phyloP scores from a whole-genome alignment of 1,284 basidiomycete genomes.

The Sporisorium iseilematis-ciliati region DNA sequence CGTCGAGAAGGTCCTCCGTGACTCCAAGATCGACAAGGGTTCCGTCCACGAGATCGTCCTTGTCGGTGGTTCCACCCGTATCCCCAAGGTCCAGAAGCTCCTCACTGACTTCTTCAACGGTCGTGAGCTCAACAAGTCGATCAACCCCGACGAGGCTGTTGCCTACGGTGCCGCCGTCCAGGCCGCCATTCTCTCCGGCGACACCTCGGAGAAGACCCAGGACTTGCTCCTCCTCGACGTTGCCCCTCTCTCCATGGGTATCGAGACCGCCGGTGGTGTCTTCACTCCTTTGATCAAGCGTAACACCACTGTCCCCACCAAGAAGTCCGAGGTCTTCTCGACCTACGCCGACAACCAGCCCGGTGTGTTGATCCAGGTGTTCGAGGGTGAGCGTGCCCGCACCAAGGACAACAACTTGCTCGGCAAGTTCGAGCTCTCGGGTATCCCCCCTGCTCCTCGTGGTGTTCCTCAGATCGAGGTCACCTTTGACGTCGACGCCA shows the following conservation, averaged over 20 bases:
- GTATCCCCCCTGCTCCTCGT: slow-evolving; percentile 96
- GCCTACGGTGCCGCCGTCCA: slow-evolving; percentile 99
- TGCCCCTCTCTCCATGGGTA: slow-evolving; percentile 91
- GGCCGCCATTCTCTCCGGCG: slow-evolving; percentile 96
- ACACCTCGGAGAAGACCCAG: slow-evolving; percentile 97
- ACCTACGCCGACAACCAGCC: slow-evolving; percentile 99
- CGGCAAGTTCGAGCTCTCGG: slow-evolving; percentile 98
- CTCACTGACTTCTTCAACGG: slow-evolving; percentile 99
- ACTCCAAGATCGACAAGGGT: slow-evolving; percentile 95
- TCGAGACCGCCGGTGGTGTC: slow-evolving; percentile 99
- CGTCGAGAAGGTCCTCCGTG: slow-evolving; percentile 97
- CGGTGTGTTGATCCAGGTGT: slow-evolving; percentile 98
- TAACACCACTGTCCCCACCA: slow-evolving; percentile 98
- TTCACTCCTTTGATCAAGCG: slow-evolving; percentile 97
- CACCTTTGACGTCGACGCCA: slow-evolving; percentile 98
- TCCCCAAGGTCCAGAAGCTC: slow-evolving; percentile 96
- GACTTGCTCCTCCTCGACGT: slow-evolving; percentile 97
- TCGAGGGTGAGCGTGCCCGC: slow-evolving; percentile 98
- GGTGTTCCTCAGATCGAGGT: slow-evolving; percentile 98
- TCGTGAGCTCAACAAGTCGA: slow-evolving; percentile 74
- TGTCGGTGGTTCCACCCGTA: slow-evolving; percentile 98
- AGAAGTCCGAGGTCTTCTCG: slow-evolving; percentile 99
- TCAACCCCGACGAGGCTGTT: slow-evolving; percentile 99
- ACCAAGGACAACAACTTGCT: slow-evolving; percentile 99
- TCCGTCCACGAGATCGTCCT: slow-evolving; percentile 94